Evolutionary conservation across 148 eudicot species (phyloP), one percentile per base, ranked within the genome.

Genomic region (Rhododendron griersonianum): DNA sequence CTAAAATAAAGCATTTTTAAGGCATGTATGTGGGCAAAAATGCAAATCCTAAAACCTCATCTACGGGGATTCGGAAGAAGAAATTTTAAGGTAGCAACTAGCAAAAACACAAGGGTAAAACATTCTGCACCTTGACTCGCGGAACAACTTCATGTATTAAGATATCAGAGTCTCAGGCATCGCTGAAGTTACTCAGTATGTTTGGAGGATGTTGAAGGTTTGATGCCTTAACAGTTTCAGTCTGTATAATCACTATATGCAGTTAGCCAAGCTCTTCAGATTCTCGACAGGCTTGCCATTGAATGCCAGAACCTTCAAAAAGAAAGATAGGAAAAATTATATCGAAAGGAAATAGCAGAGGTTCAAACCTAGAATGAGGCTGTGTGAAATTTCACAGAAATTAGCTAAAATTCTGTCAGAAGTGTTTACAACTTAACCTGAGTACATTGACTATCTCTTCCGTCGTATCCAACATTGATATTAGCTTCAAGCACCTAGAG

Each of bases 271-370:
- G 85, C 85, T 86, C 88, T 87, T 91, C 86, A 91, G 79, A 77
- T 91, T 91, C 87, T 89, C 84, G 18, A 89, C 88, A 35, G 90
- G 91, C 85, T 91, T 89, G 30, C 90, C 90, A 77, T 91, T 91
- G 78, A 91, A 89, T 73, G 91, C 89, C 78, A 33, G 35, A 33
- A 33, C 35, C 35, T 33, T 84, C 18, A 59, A 65, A 84, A 61
- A 25, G 81, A 65, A n/a, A 37, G 4, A 10, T 61, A 45, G 4
- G 45, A 30, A 47, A 65, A 65, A 4, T 11, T n/a, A 25, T 1
- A 44, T 44, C 8, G 30, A 53, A 51, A 16, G 65, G 16, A 80
- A 45, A 47, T 45, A 25, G 35, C 33, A 47, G 15, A 47, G 2
- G 81, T 3, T 10, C 28, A 48, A 37, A 48, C 81, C 55, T 47